These are phyloP conservation scores for Dryadomyces sulphureus DNA, from an alignment of 2,329 filamentous ascomycete genomes.

Conservation along the genomic window DNA sequence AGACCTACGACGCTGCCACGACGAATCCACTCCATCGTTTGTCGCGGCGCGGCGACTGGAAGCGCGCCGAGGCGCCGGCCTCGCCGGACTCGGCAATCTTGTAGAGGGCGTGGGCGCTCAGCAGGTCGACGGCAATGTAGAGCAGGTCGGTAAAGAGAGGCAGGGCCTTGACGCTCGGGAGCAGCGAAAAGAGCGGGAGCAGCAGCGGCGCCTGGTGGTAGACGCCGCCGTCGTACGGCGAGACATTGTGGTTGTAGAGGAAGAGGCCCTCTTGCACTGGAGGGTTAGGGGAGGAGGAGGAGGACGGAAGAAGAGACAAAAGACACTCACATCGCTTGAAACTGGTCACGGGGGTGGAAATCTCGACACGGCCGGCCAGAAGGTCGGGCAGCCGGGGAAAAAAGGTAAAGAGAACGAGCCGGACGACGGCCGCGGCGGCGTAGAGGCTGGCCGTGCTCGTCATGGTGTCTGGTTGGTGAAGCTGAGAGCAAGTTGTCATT, in stretches of 20 bases:
- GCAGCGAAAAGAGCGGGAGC: conserved; percentile 77
- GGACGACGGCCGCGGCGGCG: conserved; percentile 58
- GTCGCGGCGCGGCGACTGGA: conserved; percentile 62
- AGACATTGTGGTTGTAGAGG: conserved; percentile 90
- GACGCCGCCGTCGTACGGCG: conserved; percentile 88
- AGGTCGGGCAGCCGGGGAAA: conserved; percentile 77
- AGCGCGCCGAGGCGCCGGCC: conserved; percentile 57
- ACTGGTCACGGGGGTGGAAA: conserved; percentile 92
- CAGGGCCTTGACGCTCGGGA: conserved; percentile 53
- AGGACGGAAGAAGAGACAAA: not conserved
- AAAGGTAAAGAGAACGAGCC: conserved; percentile 62
- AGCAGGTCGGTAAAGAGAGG: conserved; percentile 66
- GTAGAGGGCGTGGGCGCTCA: conserved; percentile 67
- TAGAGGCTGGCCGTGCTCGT: conserved; percentile 50
- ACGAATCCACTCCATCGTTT: conserved; percentile 61
- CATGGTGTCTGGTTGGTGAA: no score
- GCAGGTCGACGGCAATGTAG: conserved; percentile 66
- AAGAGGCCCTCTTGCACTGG: conserved; percentile 92
- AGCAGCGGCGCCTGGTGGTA: conserved; percentile 74
- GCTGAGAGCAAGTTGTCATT: no score
- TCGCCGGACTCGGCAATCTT: conserved; percentile 72
- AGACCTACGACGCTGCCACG: conserved; percentile 60
- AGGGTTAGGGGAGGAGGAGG: not conserved
- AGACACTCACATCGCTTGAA: conserved; percentile 74
- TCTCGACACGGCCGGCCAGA: conserved; percentile 81